phyloP scores from a whole-genome alignment of 495 filamentous ascomycete species.

The Glarea lozoyensis region DNA sequence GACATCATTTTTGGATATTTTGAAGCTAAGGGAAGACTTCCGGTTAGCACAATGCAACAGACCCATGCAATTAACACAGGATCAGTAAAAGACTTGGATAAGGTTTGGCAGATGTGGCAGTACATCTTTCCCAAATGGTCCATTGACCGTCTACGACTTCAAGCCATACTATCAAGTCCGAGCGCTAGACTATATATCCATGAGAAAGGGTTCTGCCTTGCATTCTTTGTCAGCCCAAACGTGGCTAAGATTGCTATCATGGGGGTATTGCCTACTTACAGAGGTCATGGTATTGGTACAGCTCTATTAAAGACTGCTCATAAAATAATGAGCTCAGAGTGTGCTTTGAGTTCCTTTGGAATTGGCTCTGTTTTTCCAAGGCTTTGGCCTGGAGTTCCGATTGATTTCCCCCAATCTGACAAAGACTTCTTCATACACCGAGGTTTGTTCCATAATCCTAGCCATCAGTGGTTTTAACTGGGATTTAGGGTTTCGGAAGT shows the following conservation, averaged over 20 bases:
- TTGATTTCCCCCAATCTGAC: slow-evolving; percentile 26
- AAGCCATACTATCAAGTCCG: slow-evolving; percentile 19
- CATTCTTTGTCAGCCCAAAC: slow-evolving; percentile 25
- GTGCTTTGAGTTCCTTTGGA: slow-evolving; percentile 9
- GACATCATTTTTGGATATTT: slow-evolving; percentile 32
- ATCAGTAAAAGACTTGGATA: slow-evolving; percentile 24
- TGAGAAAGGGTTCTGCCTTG: slow-evolving; percentile 36
- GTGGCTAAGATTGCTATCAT: slow-evolving; percentile 20
- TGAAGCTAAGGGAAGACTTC: slow-evolving; percentile 28
- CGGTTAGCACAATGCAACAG: slow-evolving; percentile 20
- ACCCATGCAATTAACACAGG: slow-evolving; percentile 13
- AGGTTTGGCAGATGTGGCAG: slow-evolving; percentile 28
- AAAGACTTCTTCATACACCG: slow-evolving; percentile 38
- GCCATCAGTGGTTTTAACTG: background rate
- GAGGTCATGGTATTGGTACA: slow-evolving; percentile 35
- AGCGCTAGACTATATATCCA: slow-evolving; percentile 31
- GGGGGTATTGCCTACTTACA: slow-evolving; percentile 31
- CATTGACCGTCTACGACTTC: slow-evolving; percentile 24
- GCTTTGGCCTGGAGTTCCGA: slow-evolving; percentile 40
- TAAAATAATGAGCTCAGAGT: slow-evolving; percentile 19
- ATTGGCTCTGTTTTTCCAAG: slow-evolving; percentile 39
- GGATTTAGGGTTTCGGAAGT: slow-evolving; percentile 12
- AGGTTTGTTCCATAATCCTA: slow-evolving; percentile 24
- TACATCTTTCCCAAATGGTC: slow-evolving; percentile 33
- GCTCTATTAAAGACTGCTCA: slow-evolving; percentile 26